Evolutionary conservation across 352 stramenopile genomes (phyloP).

Genomic region (Globisporangium rhizosaccharum): DNA sequence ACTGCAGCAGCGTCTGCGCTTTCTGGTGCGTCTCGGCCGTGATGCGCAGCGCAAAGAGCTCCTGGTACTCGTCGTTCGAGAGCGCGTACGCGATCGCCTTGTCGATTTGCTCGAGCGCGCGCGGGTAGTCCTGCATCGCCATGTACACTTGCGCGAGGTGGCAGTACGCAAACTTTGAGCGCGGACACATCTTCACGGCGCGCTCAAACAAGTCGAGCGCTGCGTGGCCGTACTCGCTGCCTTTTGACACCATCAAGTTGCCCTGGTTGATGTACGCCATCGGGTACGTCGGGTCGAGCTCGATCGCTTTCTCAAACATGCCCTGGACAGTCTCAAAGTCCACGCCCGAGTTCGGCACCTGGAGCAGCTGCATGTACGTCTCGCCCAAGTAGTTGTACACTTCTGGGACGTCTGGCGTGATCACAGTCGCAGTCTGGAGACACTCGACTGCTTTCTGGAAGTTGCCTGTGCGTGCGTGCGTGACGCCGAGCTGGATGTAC

Average conservation of each 20-base stretch:
- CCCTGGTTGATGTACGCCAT: slow-evolving; percentile 87
- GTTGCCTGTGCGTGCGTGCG: slow-evolving; percentile 63
- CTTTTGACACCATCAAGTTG: slow-evolving; percentile 74
- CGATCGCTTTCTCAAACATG: slow-evolving; percentile 81
- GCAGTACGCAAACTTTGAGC: slow-evolving; percentile 82
- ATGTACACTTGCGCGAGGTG: slow-evolving; percentile 82
- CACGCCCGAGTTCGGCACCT: slow-evolving; percentile 39
- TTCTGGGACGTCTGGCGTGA: slow-evolving; percentile 70
- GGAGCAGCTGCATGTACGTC: slow-evolving; percentile 83
- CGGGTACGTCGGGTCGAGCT: slow-evolving; percentile 72
- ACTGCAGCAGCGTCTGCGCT: slow-evolving; percentile 56
- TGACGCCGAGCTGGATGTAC: slow-evolving; percentile 80
- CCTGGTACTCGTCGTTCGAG: slow-evolving; percentile 67
- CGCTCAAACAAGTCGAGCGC: slow-evolving; percentile 73
- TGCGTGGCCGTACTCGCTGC: slow-evolving; percentile 60
- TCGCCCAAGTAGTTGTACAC: slow-evolving; percentile 87
- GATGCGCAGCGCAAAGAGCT: slow-evolving; percentile 74
- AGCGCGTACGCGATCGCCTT: slow-evolving; percentile 67
- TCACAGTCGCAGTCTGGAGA: slow-evolving; percentile 47
- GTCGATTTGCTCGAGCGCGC: slow-evolving; percentile 79
- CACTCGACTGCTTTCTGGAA: slow-evolving; percentile 70
- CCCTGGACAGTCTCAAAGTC: slow-evolving; percentile 56
- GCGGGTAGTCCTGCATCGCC: slow-evolving; percentile 78
- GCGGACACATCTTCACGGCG: slow-evolving; percentile 67
- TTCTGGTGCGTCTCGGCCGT: slow-evolving; percentile 75